Evolutionary conservation across 2,329 filamentous ascomycete species (phyloP), one percentile per base, ranked within the genome.

Genomic region (Geosmithia morbida): DNA sequence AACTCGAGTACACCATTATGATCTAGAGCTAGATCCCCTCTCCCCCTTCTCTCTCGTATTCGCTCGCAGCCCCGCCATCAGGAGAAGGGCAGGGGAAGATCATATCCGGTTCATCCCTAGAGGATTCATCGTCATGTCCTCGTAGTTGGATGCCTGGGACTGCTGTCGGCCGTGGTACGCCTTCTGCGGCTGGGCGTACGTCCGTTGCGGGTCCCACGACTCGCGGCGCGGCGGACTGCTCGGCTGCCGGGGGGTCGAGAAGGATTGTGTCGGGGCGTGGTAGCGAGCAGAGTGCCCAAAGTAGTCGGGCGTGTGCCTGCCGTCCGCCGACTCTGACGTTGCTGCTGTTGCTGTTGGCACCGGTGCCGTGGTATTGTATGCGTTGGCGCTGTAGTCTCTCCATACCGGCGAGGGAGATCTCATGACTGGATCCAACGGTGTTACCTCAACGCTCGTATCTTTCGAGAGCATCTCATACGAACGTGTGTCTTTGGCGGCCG

Each of bases 401-500:
- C 40, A 42, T 48, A 45, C 51, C 33, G 33, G 33, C 33, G 52
- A 58, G 48, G 58, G 52, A 17, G 58, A 61, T 57, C 59, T 65
- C 54, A 58, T 66, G 54, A 57, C 61, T 60, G 64, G 59, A 60
- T 61, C 64, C 56, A 66, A 57, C 52, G 72, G 69, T 65, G 74
- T 77, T 70, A 75, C 66, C 66, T 68, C 62, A 55, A 68, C 63
- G 63, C 67, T 71, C 61, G 68, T 67, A 56, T 75, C 74, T 62
- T 68, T 70, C 54, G 74, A 77, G 56, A 89, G 79, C 84, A 89
- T 88, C 71, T 89, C 85, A 70, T 89, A 89, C 63, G 81, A 78
- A 67, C 79, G 76, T 61, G 70, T 71, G 56, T 81, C 78, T 61
- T 76, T 73, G 53, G 79, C 79, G 50, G 73, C 63, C 22, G 22